phyloP scores from a whole-genome alignment of 2,329 filamentous ascomycete genomes.

The Hymenotorrendiella dingleyae region DNA sequence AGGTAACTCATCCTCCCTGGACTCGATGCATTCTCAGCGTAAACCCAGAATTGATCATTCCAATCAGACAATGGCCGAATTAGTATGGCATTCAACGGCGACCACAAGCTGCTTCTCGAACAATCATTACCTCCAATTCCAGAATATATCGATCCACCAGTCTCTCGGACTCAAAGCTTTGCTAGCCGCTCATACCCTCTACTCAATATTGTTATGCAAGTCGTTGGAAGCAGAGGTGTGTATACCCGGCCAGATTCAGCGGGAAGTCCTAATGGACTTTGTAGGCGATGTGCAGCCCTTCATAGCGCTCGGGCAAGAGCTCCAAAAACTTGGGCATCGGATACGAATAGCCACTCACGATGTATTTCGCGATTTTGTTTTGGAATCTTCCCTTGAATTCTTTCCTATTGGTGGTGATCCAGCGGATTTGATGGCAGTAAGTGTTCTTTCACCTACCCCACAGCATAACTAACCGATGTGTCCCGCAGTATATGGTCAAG shows the following conservation, averaged over 20 bases:
- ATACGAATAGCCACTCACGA: slow-evolving; percentile 66
- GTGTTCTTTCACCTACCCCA: not conserved
- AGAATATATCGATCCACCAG: not conserved
- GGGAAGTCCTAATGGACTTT: slow-evolving; percentile 46
- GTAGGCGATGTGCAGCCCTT: slow-evolving; percentile 71
- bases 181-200: slow-evolving; percentile 5
- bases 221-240: slow-evolving; percentile 58
- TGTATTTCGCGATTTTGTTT: slow-evolving; percentile 59
- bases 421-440: slow-evolving; percentile 6
- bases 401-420: slow-evolving; percentile 52
- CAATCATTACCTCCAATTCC: slow-evolving; percentile 7
- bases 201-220: slow-evolving; percentile 64
- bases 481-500: slow-evolving; percentile 69
- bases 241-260: not conserved
- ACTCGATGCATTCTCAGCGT: not conserved
- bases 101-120: not conserved
- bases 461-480: not conserved
- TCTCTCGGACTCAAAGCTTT: slow-evolving; percentile 1
- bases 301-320: slow-evolving; percentile 57
- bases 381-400: slow-evolving; percentile 64
- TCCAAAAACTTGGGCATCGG: slow-evolving; percentile 60
- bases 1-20: not conserved
- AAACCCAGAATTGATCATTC: not conserved
- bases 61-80: slow-evolving; percentile 6
- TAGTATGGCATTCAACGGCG: slow-evolving; percentile 7